Evolutionary conservation across 179 eudicot species (phyloP), one percentile per base, ranked within the genome.

Genomic region (Vitellaria paradoxa): DNA sequence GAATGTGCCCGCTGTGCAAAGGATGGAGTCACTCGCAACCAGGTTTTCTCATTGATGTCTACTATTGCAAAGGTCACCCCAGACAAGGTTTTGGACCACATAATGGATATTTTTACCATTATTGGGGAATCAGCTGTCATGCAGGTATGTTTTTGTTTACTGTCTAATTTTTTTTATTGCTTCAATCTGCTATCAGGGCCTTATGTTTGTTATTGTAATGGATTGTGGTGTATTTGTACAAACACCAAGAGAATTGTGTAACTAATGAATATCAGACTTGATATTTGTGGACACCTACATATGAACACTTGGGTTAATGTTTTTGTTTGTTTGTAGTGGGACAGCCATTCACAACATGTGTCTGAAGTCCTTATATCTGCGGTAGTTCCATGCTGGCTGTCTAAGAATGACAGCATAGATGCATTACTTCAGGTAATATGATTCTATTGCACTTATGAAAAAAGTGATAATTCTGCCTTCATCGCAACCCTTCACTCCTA

Each of bases 361-460:
- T 90, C 89, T 85, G 98, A 96, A 83, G 89, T 82, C 50, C 87
- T 96, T 23, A 85, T 90, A 75, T 85, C 99, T 63, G 89, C 96
- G 11, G 79, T 93, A 60, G 84, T 96, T 72, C 98, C 99, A 26
- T 91, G 92, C 82, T 96, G 98, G 97, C 74, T 91, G 67, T 90
- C 94, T 40, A 81, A 84, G 76, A 81, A 84, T 72, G 81, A 82
- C 52, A 85, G 86, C 53, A 40, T 82, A 17, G 86, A 84, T 46
- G 77, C 82, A 68, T 84, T 96, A 82, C 91, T 96, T 68, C 94
- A 90, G 92, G 94, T 90, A 82, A 68, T 77, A 1, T 23, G n/a
- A 52, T 67, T 59, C 20, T 15, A 53, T 15, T 71, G 24, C 23
- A 26, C 26, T 55, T 56, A 0, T 18, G 45, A 50, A 52, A 15